Conservation (phyloP, 768 basidiomycete species). For the Tylopilus felleus region DNA sequence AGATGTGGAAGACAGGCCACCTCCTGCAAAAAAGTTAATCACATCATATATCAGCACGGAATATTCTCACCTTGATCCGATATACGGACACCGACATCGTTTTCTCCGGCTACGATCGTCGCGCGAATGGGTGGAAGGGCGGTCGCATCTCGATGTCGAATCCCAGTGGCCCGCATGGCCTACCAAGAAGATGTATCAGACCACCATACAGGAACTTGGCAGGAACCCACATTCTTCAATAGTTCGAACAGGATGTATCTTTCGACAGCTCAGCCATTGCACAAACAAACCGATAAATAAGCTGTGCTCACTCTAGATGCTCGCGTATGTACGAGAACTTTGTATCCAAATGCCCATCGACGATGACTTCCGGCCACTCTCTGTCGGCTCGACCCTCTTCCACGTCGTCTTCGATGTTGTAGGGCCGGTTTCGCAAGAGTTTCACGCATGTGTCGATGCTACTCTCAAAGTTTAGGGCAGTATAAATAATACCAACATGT, state of each 20-base stretch:
- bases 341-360: slow-evolving; percentile 71
- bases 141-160: slow-evolving; percentile 43
- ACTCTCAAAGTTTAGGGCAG: slow-evolving; percentile 62
- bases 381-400: slow-evolving; percentile 27
- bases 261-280: slow-evolving; percentile 1
- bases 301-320: slow-evolving; percentile 67
- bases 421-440: slow-evolving; percentile 50
- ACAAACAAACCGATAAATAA: background rate
- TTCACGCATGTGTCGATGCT: slow-evolving; percentile 68
- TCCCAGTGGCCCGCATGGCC: slow-evolving; percentile 70
- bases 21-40: slow-evolving; percentile 45
- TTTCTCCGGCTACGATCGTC: slow-evolving; percentile 71
- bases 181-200: slow-evolving; percentile 25
- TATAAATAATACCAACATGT: slow-evolving; percentile 84
- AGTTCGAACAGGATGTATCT: slow-evolving; percentile 88
- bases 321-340: slow-evolving; percentile 83
- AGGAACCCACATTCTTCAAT: slow-evolving; percentile 74
- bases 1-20: slow-evolving; percentile 57
- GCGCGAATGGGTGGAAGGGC: slow-evolving; percentile 61
- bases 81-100: slow-evolving; percentile 77
- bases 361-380: slow-evolving; percentile 58
- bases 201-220: background rate
- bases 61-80: slow-evolving; percentile 74
- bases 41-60: background rate
- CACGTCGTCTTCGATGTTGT: slow-evolving; percentile 40